Base-by-base conservation (phyloP, 2,329 filamentous ascomycete genomes). In the Claviceps citrina region DNA sequence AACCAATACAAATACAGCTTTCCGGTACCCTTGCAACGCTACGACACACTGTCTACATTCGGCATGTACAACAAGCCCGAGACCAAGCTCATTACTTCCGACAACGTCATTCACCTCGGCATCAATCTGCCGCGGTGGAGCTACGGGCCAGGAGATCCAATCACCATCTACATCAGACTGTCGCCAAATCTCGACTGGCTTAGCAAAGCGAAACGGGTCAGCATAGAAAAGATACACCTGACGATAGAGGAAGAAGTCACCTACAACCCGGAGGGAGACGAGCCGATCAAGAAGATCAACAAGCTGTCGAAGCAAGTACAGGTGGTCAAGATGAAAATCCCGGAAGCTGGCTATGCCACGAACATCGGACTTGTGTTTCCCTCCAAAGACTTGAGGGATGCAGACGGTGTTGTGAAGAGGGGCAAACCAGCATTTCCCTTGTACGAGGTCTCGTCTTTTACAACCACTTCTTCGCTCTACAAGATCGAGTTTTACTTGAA, bases 11-110 rank as follows among this genome's bases (percentile, higher is more conserved):
- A 93, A 62, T 91, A 93, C 61, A 69, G 78, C 4, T 95, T 95
- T 51, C 84, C 91, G 1, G 82, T 96, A 30, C 89, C 89, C 1
- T 76, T 98, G 50, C 78, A 84, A 49, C 74, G 91, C 55, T 98
- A 96, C 65, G 91, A 98, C 60, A 98, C 89, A 1, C 68, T 98
- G 36, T 95, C 87, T 31, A 96, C 91, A 1, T 98, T 98, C 64
- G 91, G 91, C 61, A 96, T 96, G 91, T 98, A 96, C 67, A 96
- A 96, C 63, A 81, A 86, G 40, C 89, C 87, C 13, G 89, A 95
- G 60, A 82, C 81, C 43, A 84, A 85, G 41, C 81, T 93, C 52
- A 76, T 79, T 44, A 84, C 86, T 25, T 77, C 82, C 38, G 91
- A 96, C 63, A 91, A 93, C 59, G 66, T 96, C 40, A 84, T 96